Evolutionary conservation across 1,139 yeast genomes (phyloP).

Genomic region (Suhomyces kunorum): DNA sequence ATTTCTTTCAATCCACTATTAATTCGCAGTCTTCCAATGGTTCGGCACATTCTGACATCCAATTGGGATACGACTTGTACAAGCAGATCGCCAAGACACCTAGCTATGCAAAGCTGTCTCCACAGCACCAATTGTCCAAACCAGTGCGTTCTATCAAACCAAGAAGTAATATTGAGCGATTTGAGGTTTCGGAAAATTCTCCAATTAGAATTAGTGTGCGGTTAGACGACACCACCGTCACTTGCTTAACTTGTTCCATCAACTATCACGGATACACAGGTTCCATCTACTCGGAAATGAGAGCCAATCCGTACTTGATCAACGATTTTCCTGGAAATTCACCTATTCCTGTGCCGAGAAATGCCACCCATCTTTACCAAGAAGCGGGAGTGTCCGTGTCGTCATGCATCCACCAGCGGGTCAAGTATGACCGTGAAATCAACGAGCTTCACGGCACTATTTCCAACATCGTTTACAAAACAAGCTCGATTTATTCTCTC

Average conservation of each 20-base stretch:
- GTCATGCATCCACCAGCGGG: constrained; percentile 12
- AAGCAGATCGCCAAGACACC: background rate
- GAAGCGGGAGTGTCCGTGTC: background rate
- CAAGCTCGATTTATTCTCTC: constrained; percentile 20
- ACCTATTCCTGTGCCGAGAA: background rate
- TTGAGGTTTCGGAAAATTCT: background rate
- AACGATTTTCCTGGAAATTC: background rate
- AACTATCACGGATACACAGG: constrained; percentile 15
- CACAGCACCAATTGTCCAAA: too few relatives aligned
- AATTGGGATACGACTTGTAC: background rate
- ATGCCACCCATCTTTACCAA: background rate
- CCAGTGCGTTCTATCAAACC: background rate
- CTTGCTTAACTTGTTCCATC: constrained; percentile 13
- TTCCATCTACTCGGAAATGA: constrained; percentile 2
- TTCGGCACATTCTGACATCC: background rate
- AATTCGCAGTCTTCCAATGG: too few relatives aligned
- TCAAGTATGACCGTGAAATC: constrained; percentile 13
- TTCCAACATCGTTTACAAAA: constrained; percentile 23
- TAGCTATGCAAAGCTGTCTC: background rate
- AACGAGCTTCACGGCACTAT: constrained; percentile 12
- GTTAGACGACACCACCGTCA: constrained; percentile 5
- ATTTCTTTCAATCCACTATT: too few relatives aligned
- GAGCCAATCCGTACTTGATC: constrained; percentile 7
- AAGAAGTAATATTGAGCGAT: background rate
- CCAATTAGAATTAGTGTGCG: background rate